phyloP scores from a whole-genome alignment of 2,329 filamentous ascomycete genomes.

The Albifimbria verrucaria region DNA sequence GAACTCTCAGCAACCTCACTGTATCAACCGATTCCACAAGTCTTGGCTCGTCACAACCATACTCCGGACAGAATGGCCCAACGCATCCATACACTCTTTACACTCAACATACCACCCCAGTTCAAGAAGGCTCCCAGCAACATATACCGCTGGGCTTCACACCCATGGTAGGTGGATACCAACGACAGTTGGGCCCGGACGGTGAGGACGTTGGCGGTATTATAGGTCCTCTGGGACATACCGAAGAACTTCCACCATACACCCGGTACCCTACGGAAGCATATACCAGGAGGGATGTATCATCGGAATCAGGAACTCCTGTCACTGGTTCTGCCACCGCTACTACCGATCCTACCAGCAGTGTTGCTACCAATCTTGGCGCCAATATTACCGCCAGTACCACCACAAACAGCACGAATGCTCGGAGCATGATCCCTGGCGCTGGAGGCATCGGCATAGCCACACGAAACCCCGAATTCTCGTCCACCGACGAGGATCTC shows the following conservation, averaged over 20 bases:
- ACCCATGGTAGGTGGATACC: slow-evolving; percentile 63
- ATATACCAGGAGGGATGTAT: slow-evolving; percentile 32
- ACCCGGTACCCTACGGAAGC: slow-evolving; percentile 80
- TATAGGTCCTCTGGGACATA: slow-evolving; percentile 82
- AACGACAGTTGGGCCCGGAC: slow-evolving; percentile 69
- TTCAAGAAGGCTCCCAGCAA: slow-evolving; percentile 39
- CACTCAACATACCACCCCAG: slow-evolving; percentile 66
- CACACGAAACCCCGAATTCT: slow-evolving; percentile 60
- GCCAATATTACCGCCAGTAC: slow-evolving; percentile 1
- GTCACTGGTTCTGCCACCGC: slow-evolving; percentile 3
- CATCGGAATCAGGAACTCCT: no score
- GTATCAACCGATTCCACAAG: slow-evolving; percentile 63
- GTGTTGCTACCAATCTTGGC: slow-evolving; percentile 8
- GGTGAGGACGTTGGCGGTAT: slow-evolving; percentile 86
- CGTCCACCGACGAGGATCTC: slow-evolving; percentile 54
- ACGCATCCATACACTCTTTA: slow-evolving; percentile 87
- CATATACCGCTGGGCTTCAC: slow-evolving; percentile 72
- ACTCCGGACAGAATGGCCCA: slow-evolving; percentile 61
- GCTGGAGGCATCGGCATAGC: slow-evolving; percentile 60
- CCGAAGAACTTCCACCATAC: slow-evolving; percentile 89
- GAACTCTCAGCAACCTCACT: slow-evolving; percentile 66
- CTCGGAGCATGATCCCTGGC: slow-evolving; percentile 39
- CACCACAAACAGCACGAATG: slow-evolving; percentile 6
- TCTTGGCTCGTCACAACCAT: slow-evolving; percentile 37
- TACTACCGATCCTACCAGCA: slow-evolving; percentile 1